phyloP scores from a whole-genome alignment of 257 asterid genomes.

The Plectranthus barbatus region DNA sequence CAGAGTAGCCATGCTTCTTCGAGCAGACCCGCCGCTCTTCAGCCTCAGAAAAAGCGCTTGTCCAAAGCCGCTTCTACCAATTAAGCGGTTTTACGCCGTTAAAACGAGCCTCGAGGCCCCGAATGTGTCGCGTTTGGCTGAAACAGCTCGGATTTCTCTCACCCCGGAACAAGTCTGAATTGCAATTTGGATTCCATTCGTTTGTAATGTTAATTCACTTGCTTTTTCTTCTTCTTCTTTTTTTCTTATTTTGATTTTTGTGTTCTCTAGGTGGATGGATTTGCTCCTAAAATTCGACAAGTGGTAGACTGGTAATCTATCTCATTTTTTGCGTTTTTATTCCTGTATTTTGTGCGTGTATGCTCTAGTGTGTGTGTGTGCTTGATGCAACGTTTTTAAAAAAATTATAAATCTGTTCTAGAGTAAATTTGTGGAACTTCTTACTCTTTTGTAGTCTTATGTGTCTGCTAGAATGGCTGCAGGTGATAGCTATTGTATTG shows the following conservation, averaged over 20 bases:
- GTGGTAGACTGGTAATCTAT: slow-evolving; percentile 44
- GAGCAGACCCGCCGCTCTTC: slow-evolving; percentile 19
- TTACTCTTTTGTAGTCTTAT: neutral
- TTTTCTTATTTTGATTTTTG: neutral
- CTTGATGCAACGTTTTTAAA: neutral
- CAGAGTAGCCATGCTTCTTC: slow-evolving; percentile 27
- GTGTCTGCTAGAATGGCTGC: neutral
- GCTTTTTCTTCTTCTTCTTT: neutral
- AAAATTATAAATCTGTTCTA: neutral
- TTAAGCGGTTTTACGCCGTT: slow-evolving; percentile 20
- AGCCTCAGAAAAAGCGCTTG: slow-evolving; percentile 4
- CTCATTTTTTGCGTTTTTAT: neutral
- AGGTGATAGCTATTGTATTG: neutral
- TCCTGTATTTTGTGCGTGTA: neutral
- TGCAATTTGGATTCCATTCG: neutral
- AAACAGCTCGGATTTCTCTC: slow-evolving; percentile 77
- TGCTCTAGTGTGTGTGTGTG: neutral
- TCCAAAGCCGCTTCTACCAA: neutral
- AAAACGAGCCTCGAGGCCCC: slow-evolving; percentile 63
- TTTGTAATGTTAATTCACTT: neutral
- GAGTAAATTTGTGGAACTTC: neutral
- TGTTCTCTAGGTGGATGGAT: slow-evolving; percentile 50
- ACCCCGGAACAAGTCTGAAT: slow-evolving; percentile 19
- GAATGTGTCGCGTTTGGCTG: slow-evolving; percentile 57
- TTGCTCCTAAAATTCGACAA: slow-evolving; percentile 60